These are phyloP conservation scores for Phanerodontia chrysosporium DNA, from an alignment of 768 basidiomycete genomes.

Conservation along the genomic window DNA sequence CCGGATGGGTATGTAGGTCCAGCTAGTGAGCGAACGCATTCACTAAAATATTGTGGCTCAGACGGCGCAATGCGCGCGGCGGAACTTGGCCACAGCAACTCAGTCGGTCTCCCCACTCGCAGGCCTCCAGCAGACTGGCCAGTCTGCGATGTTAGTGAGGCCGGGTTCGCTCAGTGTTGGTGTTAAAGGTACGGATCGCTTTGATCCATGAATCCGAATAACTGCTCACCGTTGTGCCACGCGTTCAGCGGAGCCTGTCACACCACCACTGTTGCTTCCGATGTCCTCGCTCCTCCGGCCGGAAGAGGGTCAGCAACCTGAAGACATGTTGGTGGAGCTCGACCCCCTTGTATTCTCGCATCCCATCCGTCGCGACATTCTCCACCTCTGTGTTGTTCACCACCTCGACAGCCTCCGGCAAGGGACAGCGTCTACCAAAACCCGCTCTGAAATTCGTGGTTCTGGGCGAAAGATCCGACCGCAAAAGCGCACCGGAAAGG, in stretches of 20 bases:
- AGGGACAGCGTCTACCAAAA: slow-evolving; percentile 89
- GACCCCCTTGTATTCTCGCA: slow-evolving; percentile 84
- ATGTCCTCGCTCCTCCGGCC: slow-evolving; percentile 55
- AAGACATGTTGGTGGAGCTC: slow-evolving; percentile 53
- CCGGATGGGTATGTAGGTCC: slow-evolving; percentile 17
- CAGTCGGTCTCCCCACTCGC: not conserved
- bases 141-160: not conserved
- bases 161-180: not conserved
- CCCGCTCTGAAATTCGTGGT: slow-evolving; percentile 83
- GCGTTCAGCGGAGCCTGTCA: slow-evolving; percentile 33
- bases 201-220: not conserved
- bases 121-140: slow-evolving; percentile 2
- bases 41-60: not conserved
- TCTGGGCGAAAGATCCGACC: slow-evolving; percentile 85
- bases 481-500: slow-evolving; percentile 89
- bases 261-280: slow-evolving; percentile 53
- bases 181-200: not conserved
- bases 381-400: slow-evolving; percentile 88
- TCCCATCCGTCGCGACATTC: slow-evolving; percentile 86
- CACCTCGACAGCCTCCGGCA: slow-evolving; percentile 86
- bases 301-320: slow-evolving; percentile 34
- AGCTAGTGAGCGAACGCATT: not conserved
- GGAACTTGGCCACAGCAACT: not conserved
- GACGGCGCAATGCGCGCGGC: not conserved
- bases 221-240: not conserved